Base-by-base conservation (phyloP, 2,329 filamentous ascomycete genomes). In the Teratosphaeria nubilosa region DNA sequence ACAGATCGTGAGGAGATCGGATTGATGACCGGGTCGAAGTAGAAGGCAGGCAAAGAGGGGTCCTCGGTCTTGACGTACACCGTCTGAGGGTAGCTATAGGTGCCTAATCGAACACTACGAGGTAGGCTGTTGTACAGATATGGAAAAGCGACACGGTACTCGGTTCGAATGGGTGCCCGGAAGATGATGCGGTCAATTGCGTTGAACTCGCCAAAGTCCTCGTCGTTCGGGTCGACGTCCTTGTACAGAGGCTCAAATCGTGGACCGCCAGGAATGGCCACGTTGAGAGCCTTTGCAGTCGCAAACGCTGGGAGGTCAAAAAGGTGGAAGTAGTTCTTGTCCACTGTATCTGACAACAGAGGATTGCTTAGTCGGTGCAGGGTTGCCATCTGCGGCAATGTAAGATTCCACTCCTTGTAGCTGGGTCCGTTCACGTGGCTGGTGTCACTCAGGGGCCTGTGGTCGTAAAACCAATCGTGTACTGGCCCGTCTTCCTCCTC, bases 101-200 rank as follows among this genome's bases (percentile, higher is more conserved):
- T 96, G 45, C 90, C 87, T 51, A 96, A 79, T 71, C 92, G 89
- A 31, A 99, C 94, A 69, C 94, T 97, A 67, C 95, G 83, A 1
- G 94, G 95, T 5, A 99, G 80, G 20, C 92, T 96, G 72, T 99
- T 99, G 77, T 99, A 99, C 5, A 99, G 80, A 72, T 87, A 96
- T 0, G 94, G 94, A 72, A 90, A 97, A 0, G 91, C 91, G 51
- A 99, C 94, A 52, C 92, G 86, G 69, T 95, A 96, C 75, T 99
- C 94, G 9, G 92, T 99, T 65, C 92, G 86, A 64, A 97, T 95
- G 0, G 92, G 91, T 53, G 88, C 87, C 64, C 94, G 88, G 81
- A 99, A 99, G 65, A 99, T 99, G 75, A 99, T 99, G 66, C 95
- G 90, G 70, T 99, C 94, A 67, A 99, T 99, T 34, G 94, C 94